phyloP scores from a whole-genome alignment of 2,329 filamentous ascomycete species.

The Aspergillus brasiliensis region DNA sequence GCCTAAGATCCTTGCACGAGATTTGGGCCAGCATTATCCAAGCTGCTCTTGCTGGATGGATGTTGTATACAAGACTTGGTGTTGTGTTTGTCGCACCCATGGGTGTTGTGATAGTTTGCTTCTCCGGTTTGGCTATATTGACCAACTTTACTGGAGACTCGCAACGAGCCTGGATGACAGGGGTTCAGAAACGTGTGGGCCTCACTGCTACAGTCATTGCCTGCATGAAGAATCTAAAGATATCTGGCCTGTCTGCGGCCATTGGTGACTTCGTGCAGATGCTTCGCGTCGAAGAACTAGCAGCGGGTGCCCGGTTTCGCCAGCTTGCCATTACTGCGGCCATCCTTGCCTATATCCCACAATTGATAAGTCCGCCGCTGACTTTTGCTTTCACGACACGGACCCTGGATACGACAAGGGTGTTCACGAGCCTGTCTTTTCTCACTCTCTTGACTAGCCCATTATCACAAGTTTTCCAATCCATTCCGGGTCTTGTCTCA shows the following conservation, averaged over 20 bases:
- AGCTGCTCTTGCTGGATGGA: conserved; percentile 8
- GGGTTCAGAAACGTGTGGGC: conserved; percentile 30
- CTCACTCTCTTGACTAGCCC: conserved; percentile 21
- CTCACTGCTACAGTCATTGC: conserved; percentile 35
- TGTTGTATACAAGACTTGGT: conserved; percentile 12
- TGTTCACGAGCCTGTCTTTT: conserved; percentile 31
- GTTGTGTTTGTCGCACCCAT: conserved; percentile 9
- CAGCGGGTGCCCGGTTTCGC: conserved; percentile 31
- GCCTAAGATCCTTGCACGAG: conserved; percentile 10
- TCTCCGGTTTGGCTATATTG: conserved; percentile 22
- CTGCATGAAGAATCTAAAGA: conserved; percentile 45
- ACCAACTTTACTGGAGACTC: conserved; percentile 26
- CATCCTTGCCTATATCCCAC: conserved; percentile 17
- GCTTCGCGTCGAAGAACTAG: conserved; percentile 39
- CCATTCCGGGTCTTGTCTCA: conserved; percentile 18
- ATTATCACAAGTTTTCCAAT: conserved; percentile 21
- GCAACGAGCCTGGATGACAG: conserved; percentile 21
- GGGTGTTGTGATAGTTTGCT: conserved; percentile 17
- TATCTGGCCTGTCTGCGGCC: conserved; percentile 38
- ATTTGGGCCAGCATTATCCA: conserved; percentile 13
- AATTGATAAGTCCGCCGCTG: conserved; percentile 2
- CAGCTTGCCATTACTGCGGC: conserved; percentile 18
- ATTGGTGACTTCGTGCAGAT: conserved; percentile 36
- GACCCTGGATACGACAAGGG: conserved; percentile 14
- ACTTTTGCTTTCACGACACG: neutral